Evolutionary conservation across 73 alveolate species (phyloP).

Genomic region (Effrenium voratum): DNA sequence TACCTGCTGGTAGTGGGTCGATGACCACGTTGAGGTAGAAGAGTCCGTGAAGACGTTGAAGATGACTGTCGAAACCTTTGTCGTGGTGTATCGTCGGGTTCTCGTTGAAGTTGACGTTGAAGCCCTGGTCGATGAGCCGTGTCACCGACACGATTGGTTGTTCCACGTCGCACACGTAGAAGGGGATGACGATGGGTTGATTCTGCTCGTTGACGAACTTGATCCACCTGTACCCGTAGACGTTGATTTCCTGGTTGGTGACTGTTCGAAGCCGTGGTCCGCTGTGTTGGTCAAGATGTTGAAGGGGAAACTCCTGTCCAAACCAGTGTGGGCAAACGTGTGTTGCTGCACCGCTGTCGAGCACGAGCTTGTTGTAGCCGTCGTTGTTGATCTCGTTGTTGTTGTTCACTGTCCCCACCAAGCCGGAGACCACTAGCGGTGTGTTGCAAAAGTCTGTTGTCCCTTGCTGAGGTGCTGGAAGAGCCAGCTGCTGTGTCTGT

Average conservation of each 20-base stretch:
- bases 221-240: slow-evolving; percentile 8
- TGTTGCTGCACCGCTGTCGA: slow-evolving; percentile 33
- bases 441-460: too few species aligned
- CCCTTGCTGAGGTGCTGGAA: too few species aligned
- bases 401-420: too few species aligned
- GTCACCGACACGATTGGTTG: slow-evolving; percentile 29
- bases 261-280: not conserved
- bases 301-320: not conserved
- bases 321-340: slow-evolving; percentile 31
- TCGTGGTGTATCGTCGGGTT: not conserved
- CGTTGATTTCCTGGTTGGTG: not conserved
- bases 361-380: too few species aligned
- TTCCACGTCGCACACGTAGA: slow-evolving; percentile 22
- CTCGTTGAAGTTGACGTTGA: slow-evolving; percentile 14
- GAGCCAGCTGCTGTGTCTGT: too few species aligned
- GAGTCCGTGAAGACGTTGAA: not conserved
- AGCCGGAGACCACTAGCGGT: too few species aligned
- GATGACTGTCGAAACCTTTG: not conserved
- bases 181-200: slow-evolving; percentile 18
- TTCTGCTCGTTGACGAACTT: not conserved
- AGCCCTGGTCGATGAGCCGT: slow-evolving; percentile 32
- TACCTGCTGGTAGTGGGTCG: not conserved
- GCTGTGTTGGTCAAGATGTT: not conserved
- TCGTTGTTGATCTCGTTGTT: too few species aligned
- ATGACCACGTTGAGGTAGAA: not conserved